Evolutionary conservation across 208 protist species (phyloP), one percentile per base, ranked within the genome.

Genomic region (Vickermania ingenoplastis): DNA sequence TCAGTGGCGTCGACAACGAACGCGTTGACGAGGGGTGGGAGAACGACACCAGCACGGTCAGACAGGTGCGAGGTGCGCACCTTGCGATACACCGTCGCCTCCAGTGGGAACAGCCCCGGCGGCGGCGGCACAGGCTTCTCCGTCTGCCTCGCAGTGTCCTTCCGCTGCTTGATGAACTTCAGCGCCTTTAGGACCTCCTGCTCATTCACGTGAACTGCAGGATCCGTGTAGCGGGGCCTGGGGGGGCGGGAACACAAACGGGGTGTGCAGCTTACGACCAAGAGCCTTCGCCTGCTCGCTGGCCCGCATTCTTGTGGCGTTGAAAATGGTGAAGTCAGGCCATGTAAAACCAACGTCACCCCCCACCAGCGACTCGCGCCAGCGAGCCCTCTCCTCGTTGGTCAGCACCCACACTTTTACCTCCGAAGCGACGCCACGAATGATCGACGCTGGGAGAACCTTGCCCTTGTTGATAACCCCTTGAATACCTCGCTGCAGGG

Each of bases 1-100:
- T 57, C 41, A 17, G 36, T 62, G 30, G 49, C 61, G 24, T 75
- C 66, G 1, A 80, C 54, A 24, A 80, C 66, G 23, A 76, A 61
- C n/a, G 76, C 69, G 65, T 80, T 75, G n/a, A 65, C 74, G 1
- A 49, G 63, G 41, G 55, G 13, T 3, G 74, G 74, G 31, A 80
- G 63, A 2, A 65, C 65, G 22, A 67, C 49, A 4, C 41, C 36
- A 25, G 63, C 64, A 23, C 65, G 63, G 57, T 67, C 69, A 24
- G 61, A 80, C 13, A 72, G 63, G 55, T 77, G 53, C 23, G 57
- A 25, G 17, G 71, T 73, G 1, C 31, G 31, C 0, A 58, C 71
- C 1, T 58, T 66, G 26, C 24, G 41, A 22, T 69, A 77, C 3
- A 41, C 21, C 3, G 22, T 57, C 17, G 53, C 53, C 5, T 22